Percentiles rank a stretch among this genome's conserved stretches.
Evolutionary conservation across 106 monocot species (phyloP).

Genomic region (Phalaenopsis aphrodite): DNA sequence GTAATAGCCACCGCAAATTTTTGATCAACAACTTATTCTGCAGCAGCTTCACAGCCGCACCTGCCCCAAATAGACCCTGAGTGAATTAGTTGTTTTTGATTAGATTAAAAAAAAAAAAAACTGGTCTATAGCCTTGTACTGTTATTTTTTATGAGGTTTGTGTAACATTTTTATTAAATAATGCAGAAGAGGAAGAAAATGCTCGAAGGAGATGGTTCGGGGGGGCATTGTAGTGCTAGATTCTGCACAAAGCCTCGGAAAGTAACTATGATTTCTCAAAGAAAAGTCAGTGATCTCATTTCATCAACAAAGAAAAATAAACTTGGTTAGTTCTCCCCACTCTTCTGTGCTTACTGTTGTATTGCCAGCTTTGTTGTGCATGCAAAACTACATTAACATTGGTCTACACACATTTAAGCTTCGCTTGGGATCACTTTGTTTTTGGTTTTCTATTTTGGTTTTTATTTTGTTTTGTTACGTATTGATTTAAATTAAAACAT

Average conservation of each 20-base stretch:
- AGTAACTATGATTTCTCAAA: conserved; percentile 9
- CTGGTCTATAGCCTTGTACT: background rate
- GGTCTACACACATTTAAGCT: background rate
- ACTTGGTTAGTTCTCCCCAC: conserved; percentile 5
- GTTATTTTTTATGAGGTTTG: background rate
- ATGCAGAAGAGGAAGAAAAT: conserved; percentile 16
- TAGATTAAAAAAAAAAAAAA: background rate
- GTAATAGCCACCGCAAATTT: no score
- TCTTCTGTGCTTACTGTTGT: background rate
- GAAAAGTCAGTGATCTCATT: conserved; percentile 18
- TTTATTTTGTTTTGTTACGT: no score
- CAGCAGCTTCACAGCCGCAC: no score
- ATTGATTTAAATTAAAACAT: no score
- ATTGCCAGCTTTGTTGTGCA: background rate
- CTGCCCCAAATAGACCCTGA: background rate
- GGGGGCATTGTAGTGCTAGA: conserved; percentile 7
- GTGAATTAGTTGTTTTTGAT: background rate
- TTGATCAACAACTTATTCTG: no score
- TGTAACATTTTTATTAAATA: background rate
- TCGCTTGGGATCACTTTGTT: no score
- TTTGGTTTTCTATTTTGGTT: no score
- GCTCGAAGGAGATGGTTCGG: conserved; percentile 4
- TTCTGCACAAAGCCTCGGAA: conserved; percentile 1
- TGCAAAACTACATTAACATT: background rate
- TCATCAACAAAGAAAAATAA: conserved; percentile 15